A percentile compares a stretch with the other conserved stretches of the same genome.
phyloP scores from a whole-genome alignment of 2,329 filamentous ascomycete species.

The Penicillium sp. region DNA sequence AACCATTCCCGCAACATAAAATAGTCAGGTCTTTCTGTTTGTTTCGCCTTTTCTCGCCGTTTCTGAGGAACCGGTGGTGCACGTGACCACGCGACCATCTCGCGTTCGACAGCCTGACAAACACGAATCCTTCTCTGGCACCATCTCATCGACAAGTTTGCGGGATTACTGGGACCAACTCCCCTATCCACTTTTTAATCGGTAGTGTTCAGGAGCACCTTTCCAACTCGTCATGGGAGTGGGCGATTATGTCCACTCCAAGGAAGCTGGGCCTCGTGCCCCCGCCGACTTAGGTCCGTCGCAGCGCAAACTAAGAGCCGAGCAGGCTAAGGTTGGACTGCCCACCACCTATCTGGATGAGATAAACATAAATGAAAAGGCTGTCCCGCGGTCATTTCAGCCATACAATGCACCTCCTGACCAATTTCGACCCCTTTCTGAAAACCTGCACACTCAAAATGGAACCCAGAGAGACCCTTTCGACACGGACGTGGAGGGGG shows the following conservation, averaged over 20 bases:
- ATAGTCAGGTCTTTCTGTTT: too few relatives aligned
- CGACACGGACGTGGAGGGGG: slow-evolving; percentile 49
- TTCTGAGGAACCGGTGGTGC: neutral
- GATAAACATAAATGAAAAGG: slow-evolving; percentile 22
- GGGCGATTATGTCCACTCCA: slow-evolving; percentile 48
- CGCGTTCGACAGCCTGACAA: slow-evolving; percentile 23
- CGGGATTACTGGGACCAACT: slow-evolving; percentile 9
- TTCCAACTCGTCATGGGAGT: slow-evolving; percentile 40
- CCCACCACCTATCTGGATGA: slow-evolving; percentile 33
- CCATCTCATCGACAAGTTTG: neutral
- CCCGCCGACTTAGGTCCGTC: slow-evolving; percentile 25
- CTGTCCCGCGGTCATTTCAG: slow-evolving; percentile 17
- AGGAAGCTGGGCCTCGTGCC: slow-evolving; percentile 36
- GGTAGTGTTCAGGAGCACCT: neutral
- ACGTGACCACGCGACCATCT: slow-evolving; percentile 38
- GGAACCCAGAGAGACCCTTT: slow-evolving; percentile 39
- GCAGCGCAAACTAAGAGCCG: slow-evolving; percentile 38
- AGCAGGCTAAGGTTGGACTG: slow-evolving; percentile 40
- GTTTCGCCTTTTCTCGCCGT: too few relatives aligned
- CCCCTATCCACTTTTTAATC: slow-evolving; percentile 7
- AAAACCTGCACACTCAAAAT: slow-evolving; percentile 19
- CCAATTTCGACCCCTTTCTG: slow-evolving; percentile 12
- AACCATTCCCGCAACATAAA: too few relatives aligned
- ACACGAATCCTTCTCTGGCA: slow-evolving; percentile 5
- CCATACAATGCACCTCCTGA: slow-evolving; percentile 23